Evolutionary conservation across 2,329 filamentous ascomycete species (phyloP), one percentile per base, ranked within the genome.

Genomic region (Paecilomyces variotii): DNA sequence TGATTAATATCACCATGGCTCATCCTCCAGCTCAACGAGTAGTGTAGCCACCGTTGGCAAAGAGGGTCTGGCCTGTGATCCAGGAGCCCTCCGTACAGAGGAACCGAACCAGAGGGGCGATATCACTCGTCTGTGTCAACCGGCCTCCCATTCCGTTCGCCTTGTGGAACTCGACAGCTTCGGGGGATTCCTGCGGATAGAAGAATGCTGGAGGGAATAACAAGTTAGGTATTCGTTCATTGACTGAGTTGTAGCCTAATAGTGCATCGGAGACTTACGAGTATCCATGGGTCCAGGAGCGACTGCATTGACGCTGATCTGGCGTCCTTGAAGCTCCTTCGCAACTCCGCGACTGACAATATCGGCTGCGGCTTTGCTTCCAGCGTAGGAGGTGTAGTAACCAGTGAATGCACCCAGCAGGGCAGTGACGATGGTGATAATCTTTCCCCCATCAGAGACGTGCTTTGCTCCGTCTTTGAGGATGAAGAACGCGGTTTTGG

Each of bases 361-460:
- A 68, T 86, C 83, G 39, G 86, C 78, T 2, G 83, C 81, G 34
- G 82, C 83, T 65, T 87, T 86, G 56, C 80, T 76, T 12, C 76
- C 78, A 27, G 77, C 77, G 55, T 80, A 79, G 0, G 74, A 76
- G 0, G 76, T 79, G 60, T 79, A 79, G 61, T 68, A 71, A 34
- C 75, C 73, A 0, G 76, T 79, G 58, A 79, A 80, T n/a, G 76
- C 78, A 10, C 73, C 77, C 4, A 79, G 70, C 52, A 79, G 69
- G 0, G 75, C 72, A 1, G 77, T 80, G 32, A 79, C 74, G 52
- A 78, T 75, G 49, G 74, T 78, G 67, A 80, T 76, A 60, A 80
- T 73, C 68, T 78, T 79, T 57, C 78, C 77, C n/a, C 74, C 77
- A 34, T 79, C 76, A 1, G 65, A 56, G 24, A 80, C 72, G 59